phyloP scores from a whole-genome alignment of 2,329 filamentous ascomycete species.

The Neocucurbitaria cava region DNA sequence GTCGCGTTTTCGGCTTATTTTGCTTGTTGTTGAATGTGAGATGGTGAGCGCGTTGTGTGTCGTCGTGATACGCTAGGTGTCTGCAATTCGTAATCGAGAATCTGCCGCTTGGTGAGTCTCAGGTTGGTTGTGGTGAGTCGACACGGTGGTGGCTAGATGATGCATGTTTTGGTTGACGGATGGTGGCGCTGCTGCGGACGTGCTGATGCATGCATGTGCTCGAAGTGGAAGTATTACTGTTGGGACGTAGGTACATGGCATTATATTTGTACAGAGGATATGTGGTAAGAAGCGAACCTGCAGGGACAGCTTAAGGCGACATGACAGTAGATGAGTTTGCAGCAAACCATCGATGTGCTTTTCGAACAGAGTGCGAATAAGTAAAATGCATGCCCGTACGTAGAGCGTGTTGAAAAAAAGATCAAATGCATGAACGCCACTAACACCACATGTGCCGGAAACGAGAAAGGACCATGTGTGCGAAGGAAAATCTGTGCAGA shows the following conservation, averaged over 20 bases:
- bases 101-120: no score
- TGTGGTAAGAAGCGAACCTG: conserved; percentile 2
- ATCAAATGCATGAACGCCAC: background rate
- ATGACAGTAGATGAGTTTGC: conserved; percentile 3
- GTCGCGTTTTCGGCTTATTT: background rate
- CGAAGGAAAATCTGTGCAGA: conserved; percentile 5
- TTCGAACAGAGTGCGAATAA: background rate
- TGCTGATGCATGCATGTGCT: background rate
- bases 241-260: background rate
- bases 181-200: background rate
- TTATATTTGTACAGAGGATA: conserved; percentile 24
- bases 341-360: background rate
- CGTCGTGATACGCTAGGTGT: background rate
- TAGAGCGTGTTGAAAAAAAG: background rate
- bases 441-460: background rate
- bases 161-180: background rate
- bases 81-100: background rate
- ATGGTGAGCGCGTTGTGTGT: background rate
- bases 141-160: background rate
- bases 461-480: background rate
- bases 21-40: background rate
- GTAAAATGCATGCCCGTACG: background rate
- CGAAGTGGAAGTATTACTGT: background rate
- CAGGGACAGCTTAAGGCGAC: conserved; percentile 2
- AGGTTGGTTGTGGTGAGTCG: background rate